Evolutionary conservation across 2,329 filamentous ascomycete genomes (phyloP).

Genomic region (Apiospora pterosperma): DNA sequence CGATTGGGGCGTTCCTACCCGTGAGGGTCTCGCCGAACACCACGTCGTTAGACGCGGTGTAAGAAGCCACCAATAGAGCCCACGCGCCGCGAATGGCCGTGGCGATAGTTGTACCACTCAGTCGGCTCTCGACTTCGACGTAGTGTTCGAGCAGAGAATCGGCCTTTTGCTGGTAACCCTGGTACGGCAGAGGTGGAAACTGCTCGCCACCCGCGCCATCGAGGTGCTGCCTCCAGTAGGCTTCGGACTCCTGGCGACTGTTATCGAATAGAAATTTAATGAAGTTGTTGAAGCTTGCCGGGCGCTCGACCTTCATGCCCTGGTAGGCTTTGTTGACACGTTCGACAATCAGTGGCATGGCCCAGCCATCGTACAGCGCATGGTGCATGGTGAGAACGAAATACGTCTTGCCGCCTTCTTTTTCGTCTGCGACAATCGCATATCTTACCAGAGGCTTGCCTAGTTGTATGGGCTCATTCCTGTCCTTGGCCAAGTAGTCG

Average conservation of each 20-base stretch:
- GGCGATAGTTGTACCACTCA: conserved; percentile 45
- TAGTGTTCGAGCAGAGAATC: conserved; percentile 53
- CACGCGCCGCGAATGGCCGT: conserved; percentile 58
- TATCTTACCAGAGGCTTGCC: conserved; percentile 44
- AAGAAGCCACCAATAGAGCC: conserved; percentile 52
- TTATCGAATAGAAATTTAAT: conserved; percentile 42
- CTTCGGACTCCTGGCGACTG: conserved; percentile 36
- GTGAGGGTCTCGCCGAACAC: conserved; percentile 59
- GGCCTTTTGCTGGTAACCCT: conserved; percentile 46
- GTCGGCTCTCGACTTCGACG: conserved; percentile 32
- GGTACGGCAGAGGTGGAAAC: conserved; percentile 44
- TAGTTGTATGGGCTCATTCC: conserved; percentile 38
- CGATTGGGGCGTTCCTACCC: conserved; percentile 48
- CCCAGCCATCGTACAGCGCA: conserved; percentile 55
- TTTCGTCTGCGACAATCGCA: conserved; percentile 33
- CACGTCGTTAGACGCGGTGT: conserved; percentile 49
- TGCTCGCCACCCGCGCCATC: conserved; percentile 41
- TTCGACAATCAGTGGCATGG: conserved; percentile 46
- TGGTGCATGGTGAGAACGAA: conserved; percentile 56
- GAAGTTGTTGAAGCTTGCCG: conserved; percentile 45
- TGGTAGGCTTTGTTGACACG: conserved; percentile 44
- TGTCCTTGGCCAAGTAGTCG: conserved; percentile 38
- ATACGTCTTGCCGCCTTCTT: conserved; percentile 27
- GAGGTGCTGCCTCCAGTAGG: conserved; percentile 45
- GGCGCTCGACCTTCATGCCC: conserved; percentile 26